Conservation (phyloP, 495 filamentous ascomycete genomes). For the Lophiotrema nucula region DNA sequence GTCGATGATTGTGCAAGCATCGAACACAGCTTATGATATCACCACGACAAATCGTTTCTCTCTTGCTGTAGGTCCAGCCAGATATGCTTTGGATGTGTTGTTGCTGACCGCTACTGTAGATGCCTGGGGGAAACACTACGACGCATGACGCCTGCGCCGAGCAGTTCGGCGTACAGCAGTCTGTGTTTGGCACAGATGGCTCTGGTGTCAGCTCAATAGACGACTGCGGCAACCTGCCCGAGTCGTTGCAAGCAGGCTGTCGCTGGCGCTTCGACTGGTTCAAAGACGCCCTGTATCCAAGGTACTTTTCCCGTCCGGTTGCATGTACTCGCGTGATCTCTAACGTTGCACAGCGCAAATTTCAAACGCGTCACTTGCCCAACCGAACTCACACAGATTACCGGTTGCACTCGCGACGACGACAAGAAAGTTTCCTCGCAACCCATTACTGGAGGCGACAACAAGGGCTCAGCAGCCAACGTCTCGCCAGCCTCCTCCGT, state of each 20-base stretch:
- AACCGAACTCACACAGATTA: constrained; percentile 52
- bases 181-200: constrained; percentile 52
- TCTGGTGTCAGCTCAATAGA: constrained; percentile 52
- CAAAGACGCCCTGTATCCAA: constrained; percentile 57
- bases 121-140: constrained; percentile 33
- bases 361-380: constrained; percentile 61
- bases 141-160: constrained; percentile 59
- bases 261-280: constrained; percentile 70
- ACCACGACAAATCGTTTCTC: constrained; percentile 36
- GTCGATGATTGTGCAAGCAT: constrained; percentile 68
- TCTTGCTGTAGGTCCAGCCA: constrained; percentile 18
- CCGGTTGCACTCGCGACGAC: constrained; percentile 27
- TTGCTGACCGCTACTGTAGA: constrained; percentile 25
- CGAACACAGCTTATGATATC: constrained; percentile 55
- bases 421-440: constrained; percentile 8
- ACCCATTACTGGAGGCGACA: not conserved
- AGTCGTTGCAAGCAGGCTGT: constrained; percentile 57
- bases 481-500: constrained; percentile 1
- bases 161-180: constrained; percentile 54
- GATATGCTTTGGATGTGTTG: not conserved
- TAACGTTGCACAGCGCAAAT: constrained; percentile 40
- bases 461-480: not conserved
- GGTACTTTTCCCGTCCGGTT: constrained; percentile 8
- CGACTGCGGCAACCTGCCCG: constrained; percentile 56
- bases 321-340: not conserved